Conservation (phyloP, 2,329 filamentous ascomycete genomes). For the Pseudocercospora crystallina region DNA sequence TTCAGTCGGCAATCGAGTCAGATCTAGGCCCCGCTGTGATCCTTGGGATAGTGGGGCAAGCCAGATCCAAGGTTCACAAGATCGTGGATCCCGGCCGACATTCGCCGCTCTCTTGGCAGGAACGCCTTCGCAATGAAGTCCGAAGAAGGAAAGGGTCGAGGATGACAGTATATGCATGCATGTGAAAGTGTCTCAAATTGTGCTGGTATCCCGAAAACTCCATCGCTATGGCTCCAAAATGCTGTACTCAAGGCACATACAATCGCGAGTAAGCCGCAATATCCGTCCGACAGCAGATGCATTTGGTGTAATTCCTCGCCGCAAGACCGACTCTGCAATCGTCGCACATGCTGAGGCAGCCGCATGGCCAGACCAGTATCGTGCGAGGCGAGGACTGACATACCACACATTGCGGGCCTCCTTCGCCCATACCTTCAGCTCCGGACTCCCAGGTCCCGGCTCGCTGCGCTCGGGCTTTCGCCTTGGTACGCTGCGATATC, state of each 20-base stretch:
- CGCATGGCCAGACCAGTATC: constrained; percentile 94
- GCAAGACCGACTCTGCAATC: constrained; percentile 91
- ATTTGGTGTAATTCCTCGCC: constrained; percentile 96
- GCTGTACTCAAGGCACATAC: constrained; percentile 67
- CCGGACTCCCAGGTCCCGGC: constrained; percentile 63
- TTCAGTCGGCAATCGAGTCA: too few species aligned
- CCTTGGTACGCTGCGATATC: constrained; percentile 51
- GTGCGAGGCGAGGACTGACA: constrained; percentile 84
- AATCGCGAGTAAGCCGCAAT: constrained; percentile 87
- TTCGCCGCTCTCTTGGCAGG: too few species aligned
- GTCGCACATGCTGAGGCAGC: constrained; percentile 90
- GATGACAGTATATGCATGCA: too few species aligned
- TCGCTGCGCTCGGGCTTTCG: constrained; percentile 39
- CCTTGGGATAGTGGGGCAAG: too few species aligned
- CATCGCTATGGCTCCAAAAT: neutral
- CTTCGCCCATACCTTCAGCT: constrained; percentile 70
- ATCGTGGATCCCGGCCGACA: too few species aligned
- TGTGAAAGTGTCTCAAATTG: too few species aligned
- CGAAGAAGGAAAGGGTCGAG: too few species aligned
- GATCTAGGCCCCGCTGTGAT: too few species aligned
- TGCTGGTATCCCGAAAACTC: constrained; percentile 3
- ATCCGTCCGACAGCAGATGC: constrained; percentile 87
- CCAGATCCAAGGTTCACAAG: too few species aligned
- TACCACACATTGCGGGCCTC: constrained; percentile 84
- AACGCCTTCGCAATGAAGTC: too few species aligned